Conservation (phyloP, 164 flowering plant genomes). For the Magnolia sinica region DNA sequence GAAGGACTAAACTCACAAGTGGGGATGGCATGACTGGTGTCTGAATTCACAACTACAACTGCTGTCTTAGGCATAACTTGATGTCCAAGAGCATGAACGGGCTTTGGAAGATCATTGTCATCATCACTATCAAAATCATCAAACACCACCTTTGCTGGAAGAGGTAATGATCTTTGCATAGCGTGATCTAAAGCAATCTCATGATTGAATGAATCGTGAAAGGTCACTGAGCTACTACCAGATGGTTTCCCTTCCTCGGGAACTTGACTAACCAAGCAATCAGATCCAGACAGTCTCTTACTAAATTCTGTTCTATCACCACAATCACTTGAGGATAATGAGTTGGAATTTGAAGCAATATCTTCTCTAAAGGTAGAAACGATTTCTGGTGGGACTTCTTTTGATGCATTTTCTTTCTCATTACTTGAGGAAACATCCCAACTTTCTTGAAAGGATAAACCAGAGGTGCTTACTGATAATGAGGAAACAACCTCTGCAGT, state of each 20-base stretch:
- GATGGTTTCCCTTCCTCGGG: background rate
- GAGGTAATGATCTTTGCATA: background rate
- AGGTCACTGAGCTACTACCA: background rate
- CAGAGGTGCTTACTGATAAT: background rate
- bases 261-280: background rate
- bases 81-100: background rate
- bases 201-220: background rate
- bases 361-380: background rate
- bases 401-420: background rate
- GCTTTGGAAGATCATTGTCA: background rate
- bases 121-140: slow-evolving; percentile 5
- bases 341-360: background rate
- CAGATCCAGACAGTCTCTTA: background rate
- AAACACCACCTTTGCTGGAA: background rate
- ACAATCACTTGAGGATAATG: slow-evolving; percentile 1
- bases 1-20: background rate
- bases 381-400: background rate
- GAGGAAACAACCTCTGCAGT: background rate
- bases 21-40: background rate
- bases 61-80: background rate
- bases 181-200: slow-evolving; percentile 6
- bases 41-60: background rate
- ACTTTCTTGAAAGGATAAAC: slow-evolving; percentile 8
- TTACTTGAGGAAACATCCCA: background rate
- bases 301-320: background rate